Conservation (phyloP, 257 asterid species). For the Striga asiatica region DNA sequence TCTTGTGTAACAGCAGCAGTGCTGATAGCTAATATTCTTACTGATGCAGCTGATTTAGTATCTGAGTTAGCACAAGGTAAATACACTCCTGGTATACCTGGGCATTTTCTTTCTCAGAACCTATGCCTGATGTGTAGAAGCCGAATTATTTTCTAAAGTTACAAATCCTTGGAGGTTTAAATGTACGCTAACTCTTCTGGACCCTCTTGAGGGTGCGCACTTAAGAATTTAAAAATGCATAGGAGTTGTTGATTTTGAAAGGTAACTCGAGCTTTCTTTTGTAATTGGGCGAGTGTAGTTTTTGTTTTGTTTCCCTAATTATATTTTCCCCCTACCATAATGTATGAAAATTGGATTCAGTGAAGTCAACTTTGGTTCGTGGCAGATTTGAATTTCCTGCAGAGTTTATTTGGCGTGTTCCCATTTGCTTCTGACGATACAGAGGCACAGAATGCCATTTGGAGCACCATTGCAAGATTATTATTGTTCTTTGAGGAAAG, state of each 20-base stretch:
- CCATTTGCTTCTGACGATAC: constrained; percentile 56
- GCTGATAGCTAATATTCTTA: constrained; percentile 64
- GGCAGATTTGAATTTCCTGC: constrained; percentile 53
- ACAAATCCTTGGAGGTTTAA: too few relatives aligned
- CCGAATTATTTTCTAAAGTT: too few relatives aligned
- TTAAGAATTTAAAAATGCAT: too few relatives aligned
- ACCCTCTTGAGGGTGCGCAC: too few relatives aligned
- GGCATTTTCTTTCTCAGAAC: too few relatives aligned
- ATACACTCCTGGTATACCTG: constrained; percentile 2
- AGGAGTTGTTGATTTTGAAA: too few relatives aligned
- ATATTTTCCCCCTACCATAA: background rate
- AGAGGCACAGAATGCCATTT: constrained; percentile 68
- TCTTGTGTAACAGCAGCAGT: constrained; percentile 77
- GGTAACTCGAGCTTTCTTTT: too few relatives aligned
- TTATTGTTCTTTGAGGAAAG: constrained; percentile 28
- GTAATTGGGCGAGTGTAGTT: too few relatives aligned
- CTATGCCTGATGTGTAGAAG: too few relatives aligned
- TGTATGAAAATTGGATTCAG: background rate
- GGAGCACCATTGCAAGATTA: constrained; percentile 65
- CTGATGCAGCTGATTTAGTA: constrained; percentile 42
- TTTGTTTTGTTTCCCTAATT: too few relatives aligned
- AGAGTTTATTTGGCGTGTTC: constrained; percentile 60
- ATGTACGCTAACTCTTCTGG: too few relatives aligned
- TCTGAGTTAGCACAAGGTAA: constrained; percentile 55
- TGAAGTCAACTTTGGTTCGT: constrained; percentile 17